Conservation (phyloP, 2,329 filamentous ascomycete genomes). For the Chaetomiaceae sp. region DNA sequence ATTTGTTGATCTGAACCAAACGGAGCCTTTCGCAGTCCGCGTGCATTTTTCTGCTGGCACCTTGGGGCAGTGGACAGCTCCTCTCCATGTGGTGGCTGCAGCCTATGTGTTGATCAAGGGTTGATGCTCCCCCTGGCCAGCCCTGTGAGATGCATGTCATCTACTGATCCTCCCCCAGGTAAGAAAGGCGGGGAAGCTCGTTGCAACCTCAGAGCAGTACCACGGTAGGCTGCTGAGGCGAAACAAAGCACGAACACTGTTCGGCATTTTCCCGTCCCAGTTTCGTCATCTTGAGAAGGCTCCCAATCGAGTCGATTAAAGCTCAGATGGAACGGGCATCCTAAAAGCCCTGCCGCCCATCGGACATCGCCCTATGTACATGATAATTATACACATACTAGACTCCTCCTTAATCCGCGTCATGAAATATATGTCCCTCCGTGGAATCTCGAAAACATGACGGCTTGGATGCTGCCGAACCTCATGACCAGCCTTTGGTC, state of each 20-base stretch:
- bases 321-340: neutral
- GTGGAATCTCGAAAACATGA: neutral
- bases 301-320: neutral
- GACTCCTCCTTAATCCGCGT: neutral
- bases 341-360: neutral
- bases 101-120: neutral
- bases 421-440: neutral
- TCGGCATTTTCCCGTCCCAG: neutral
- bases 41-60: no score
- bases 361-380: neutral
- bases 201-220: neutral
- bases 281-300: neutral
- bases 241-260: neutral
- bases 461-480: neutral
- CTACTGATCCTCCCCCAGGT: neutral
- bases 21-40: no score
- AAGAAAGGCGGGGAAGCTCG: conserved; percentile 5
- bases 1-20: no score
- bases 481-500: neutral
- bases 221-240: conserved; percentile 1
- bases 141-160: conserved; percentile 8
- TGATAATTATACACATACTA: neutral
- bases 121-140: neutral
- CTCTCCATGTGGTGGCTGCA: neutral
- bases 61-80: no score